Evolutionary conservation across 306 rosid species (phyloP).

Genomic region (Luffa acutangula): DNA sequence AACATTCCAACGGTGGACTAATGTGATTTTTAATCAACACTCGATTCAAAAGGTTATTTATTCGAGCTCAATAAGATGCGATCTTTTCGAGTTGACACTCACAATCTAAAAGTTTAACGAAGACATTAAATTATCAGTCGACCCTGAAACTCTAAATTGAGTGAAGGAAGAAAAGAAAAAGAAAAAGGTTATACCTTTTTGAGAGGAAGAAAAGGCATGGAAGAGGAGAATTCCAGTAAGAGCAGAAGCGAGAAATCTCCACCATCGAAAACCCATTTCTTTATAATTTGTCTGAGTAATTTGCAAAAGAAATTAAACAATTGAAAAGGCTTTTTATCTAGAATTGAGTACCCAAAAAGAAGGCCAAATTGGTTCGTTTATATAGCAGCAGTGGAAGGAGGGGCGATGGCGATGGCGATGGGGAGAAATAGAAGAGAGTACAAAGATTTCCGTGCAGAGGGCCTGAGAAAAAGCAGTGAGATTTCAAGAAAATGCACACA

Average conservation of each 20-base stretch:
- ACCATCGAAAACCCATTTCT: neutral
- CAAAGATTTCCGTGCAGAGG: constrained; percentile 13
- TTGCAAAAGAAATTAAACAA: neutral
- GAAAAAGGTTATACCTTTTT: constrained; percentile 17
- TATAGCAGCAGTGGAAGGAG: neutral
- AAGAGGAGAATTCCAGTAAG: constrained; percentile 26
- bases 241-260: constrained; percentile 17
- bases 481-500: neutral
- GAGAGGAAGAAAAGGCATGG: constrained; percentile 23
- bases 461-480: neutral
- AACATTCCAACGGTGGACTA: too few species aligned
- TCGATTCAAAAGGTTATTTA: too few species aligned
- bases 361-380: neutral
- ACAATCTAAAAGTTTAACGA: too few species aligned
- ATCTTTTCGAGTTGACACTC: too few species aligned
- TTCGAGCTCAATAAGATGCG: too few species aligned
- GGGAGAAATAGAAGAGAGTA: constrained; percentile 5
- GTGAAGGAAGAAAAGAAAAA: neutral
- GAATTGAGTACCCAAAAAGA: neutral
- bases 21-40: too few species aligned
- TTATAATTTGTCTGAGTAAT: neutral
- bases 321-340: neutral
- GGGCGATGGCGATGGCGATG: constrained; percentile 1
- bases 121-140: too few species aligned
- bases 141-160: too few species aligned